phyloP scores from a whole-genome alignment of 2,329 filamentous ascomycete genomes.

The Talaromyces sp. region DNA sequence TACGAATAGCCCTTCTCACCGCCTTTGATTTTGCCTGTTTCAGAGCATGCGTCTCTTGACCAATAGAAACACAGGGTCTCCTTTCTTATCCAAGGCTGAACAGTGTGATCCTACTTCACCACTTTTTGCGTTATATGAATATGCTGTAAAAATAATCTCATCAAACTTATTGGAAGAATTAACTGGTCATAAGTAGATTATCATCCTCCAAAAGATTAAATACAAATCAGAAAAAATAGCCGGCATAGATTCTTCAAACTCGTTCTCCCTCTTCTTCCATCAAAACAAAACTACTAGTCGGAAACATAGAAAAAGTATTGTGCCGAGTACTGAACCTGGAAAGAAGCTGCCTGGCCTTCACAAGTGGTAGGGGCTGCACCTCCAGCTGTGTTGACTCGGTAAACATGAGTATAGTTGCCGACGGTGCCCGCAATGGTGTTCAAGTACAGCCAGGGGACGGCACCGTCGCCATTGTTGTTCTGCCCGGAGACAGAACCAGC shows the following conservation, averaged over 20 bases:
- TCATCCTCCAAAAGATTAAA: background rate
- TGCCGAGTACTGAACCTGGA: constrained; percentile 74
- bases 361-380: constrained; percentile 72
- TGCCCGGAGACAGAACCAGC: constrained; percentile 53
- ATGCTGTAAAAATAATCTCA: too few species aligned
- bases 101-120: too few species aligned
- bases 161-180: too few species aligned
- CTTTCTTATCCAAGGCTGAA: background rate
- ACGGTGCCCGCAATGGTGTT: constrained; percentile 49
- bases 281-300: background rate
- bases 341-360: constrained; percentile 54
- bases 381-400: constrained; percentile 77
- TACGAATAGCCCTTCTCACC: constrained; percentile 1
- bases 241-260: background rate
- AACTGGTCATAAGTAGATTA: background rate
- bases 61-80: background rate
- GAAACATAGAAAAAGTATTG: constrained; percentile 63
- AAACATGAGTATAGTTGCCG: constrained; percentile 66
- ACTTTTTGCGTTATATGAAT: too few species aligned
- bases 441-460: constrained; percentile 78
- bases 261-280: background rate
- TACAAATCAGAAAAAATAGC: background rate
- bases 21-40: background rate
- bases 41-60: background rate
- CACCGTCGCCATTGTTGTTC: constrained; percentile 54